These are phyloP conservation scores for Pseudopithomyces maydicus DNA, from an alignment of 2,329 filamentous ascomycete genomes.

Conservation along the genomic window DNA sequence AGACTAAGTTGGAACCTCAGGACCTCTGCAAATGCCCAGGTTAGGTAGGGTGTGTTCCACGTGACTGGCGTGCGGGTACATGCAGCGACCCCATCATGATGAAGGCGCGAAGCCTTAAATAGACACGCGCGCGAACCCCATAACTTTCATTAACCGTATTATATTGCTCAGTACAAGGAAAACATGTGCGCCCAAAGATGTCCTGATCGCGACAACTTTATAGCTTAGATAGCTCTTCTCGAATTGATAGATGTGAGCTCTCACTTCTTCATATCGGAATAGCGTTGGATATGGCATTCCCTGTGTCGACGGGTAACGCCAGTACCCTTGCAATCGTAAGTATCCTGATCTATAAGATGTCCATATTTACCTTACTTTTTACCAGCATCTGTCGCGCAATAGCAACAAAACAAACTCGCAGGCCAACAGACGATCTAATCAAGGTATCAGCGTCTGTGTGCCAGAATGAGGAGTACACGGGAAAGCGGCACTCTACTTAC, in stretches of 20 bases:
- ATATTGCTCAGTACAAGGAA: not conserved
- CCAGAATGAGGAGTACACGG: not conserved
- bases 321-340: constrained; percentile 51
- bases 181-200: not conserved
- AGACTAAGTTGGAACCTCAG: too few species aligned
- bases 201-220: not conserved
- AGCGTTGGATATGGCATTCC: constrained; percentile 55
- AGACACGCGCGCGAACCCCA: constrained; percentile 3
- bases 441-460: constrained; percentile 14
- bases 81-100: constrained; percentile 3
- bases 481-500: constrained; percentile 42
- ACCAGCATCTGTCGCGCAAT: constrained; percentile 59
- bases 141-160: not conserved
- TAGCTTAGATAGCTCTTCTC: not conserved
- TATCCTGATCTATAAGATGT: not conserved
- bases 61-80: not conserved
- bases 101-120: constrained; percentile 7
- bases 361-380: constrained; percentile 52
- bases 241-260: not conserved
- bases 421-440: constrained; percentile 60
- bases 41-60: not conserved
- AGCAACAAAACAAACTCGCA: constrained; percentile 61
- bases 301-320: constrained; percentile 58
- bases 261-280: constrained; percentile 49
- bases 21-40: too few species aligned